Base-by-base conservation (phyloP, 345 rosid genomes). In the Eutrema heterophyllum region DNA sequence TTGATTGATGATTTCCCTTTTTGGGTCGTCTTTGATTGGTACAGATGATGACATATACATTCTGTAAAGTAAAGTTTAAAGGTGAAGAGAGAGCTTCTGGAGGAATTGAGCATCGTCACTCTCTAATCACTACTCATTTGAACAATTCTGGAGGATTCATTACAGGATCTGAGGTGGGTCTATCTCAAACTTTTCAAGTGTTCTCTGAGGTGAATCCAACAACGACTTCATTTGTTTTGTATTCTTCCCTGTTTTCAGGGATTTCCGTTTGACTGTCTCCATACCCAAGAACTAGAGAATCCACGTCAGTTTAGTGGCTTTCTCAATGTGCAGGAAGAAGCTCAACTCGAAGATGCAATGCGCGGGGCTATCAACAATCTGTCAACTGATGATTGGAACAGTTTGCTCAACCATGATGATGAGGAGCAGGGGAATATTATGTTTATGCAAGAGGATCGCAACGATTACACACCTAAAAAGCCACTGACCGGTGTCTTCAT, bases 1-100 rank as follows among this genome's bases (percentile, higher is more conserved):
- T 21, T 21, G 21, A 21, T 21, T 21, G 21, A 21, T 21, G 53
- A 0, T 53, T 10, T 33, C 38, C 32, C 1, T 40, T 6, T 68
- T 40, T 29, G 40, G 32, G 48, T 27, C 29, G 11, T 29, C 1
- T 51, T 51, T 39, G 51, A 10, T 32, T 54, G 27, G 45, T 35
- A 30, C 52, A 79, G 80, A 54, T 53, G 16, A 32, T 53, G 16
- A 32, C 56, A 7, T 73, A 72, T 60, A 54, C 72, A 35, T 18
- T 83, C 11, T 81, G 81, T 27, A 86, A 74, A 78, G 61, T 86
- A 9, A 71, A 50, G 73, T 68, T 39, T 12, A 83, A 78, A 46
- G 36, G 66, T 14, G 70, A 69, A 29, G 68, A 40, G 21, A 54
- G 11, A 9, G 4, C 33, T 51, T 1, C 18, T 48, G 52, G 6